Evolutionary conservation across 2,329 filamentous ascomycete genomes (phyloP).

Genomic region (Calonectria naviculata): DNA sequence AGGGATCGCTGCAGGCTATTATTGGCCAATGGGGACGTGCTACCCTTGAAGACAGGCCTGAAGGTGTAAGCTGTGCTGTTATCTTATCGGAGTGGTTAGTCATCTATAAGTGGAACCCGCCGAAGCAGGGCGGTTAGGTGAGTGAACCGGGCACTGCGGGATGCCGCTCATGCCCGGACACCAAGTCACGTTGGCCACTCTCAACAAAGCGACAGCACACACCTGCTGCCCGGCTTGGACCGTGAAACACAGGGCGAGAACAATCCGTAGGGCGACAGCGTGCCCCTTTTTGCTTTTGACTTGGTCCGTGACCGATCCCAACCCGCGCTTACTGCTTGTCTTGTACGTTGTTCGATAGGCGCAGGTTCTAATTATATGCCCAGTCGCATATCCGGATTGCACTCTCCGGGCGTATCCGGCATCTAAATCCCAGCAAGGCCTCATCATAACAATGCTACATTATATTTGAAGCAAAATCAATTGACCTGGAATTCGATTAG

Average conservation of each 20-base stretch:
- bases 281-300: constrained; percentile 9
- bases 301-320: constrained; percentile 8
- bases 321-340: not conserved
- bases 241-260: constrained; percentile 9
- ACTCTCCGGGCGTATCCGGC: constrained; percentile 2
- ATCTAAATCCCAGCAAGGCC: not conserved
- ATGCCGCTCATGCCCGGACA: constrained; percentile 7
- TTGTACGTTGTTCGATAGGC: constrained; percentile 9
- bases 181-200: constrained; percentile 9
- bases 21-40: constrained; percentile 24
- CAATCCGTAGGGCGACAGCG: constrained; percentile 14
- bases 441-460: not conserved
- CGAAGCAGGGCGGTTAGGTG: not conserved
- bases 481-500: not conserved
- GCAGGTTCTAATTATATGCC: constrained; percentile 19
- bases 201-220: constrained; percentile 14
- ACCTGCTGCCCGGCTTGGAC: not conserved
- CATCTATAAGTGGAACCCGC: not conserved
- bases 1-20: constrained; percentile 10
- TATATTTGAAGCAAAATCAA: not conserved
- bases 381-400: not conserved
- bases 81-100: constrained; percentile 12
- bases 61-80: not conserved
- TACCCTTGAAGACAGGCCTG: not conserved
- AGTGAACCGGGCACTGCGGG: not conserved